A percentile compares a stretch with the other conserved stretches of the same genome.
These are phyloP conservation scores for Vaccinium vitisidaea DNA, from an alignment of 148 eudicot species.

Conservation along the genomic window DNA sequence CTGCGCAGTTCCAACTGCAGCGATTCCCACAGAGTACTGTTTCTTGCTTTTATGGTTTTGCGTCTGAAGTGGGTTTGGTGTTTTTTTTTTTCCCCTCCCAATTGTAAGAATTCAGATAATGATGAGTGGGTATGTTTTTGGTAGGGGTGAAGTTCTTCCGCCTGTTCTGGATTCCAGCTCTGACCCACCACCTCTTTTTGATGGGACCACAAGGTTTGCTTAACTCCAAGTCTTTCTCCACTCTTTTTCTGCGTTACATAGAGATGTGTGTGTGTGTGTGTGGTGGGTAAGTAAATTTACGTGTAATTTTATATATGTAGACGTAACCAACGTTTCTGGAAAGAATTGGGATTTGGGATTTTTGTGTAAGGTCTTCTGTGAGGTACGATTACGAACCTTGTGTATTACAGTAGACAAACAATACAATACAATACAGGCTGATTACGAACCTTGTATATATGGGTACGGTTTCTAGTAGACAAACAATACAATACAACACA, in stretches of 20 bases:
- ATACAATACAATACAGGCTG: too few species aligned
- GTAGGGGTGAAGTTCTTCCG: conserved; percentile 20
- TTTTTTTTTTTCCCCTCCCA: too few species aligned
- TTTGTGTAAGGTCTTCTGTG: neutral
- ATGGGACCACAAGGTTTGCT: conserved; percentile 21
- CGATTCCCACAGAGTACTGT: neutral
- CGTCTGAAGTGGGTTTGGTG: neutral
- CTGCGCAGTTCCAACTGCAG: neutral
- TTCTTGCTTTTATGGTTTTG: neutral
- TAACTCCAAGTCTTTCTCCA: neutral
- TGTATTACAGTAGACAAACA: neutral
- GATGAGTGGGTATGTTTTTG: neutral
- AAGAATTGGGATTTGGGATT: neutral
- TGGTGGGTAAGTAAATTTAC: neutral
- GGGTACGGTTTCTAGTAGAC: too few species aligned
- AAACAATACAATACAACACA: neutral
- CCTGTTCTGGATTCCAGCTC: conserved; percentile 15
- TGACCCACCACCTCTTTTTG: conserved; percentile 17
- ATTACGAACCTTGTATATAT: neutral
- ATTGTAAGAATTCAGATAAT: neutral
- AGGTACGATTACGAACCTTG: neutral
- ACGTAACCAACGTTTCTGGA: neutral
- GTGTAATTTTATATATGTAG: neutral
- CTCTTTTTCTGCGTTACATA: neutral
- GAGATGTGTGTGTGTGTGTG: neutral